Percentiles rank a stretch among this genome's conserved stretches.
These are phyloP conservation scores for Lecanoromycetidae sp. DNA, from an alignment of 2,329 filamentous ascomycete species.

Conservation along the genomic window DNA sequence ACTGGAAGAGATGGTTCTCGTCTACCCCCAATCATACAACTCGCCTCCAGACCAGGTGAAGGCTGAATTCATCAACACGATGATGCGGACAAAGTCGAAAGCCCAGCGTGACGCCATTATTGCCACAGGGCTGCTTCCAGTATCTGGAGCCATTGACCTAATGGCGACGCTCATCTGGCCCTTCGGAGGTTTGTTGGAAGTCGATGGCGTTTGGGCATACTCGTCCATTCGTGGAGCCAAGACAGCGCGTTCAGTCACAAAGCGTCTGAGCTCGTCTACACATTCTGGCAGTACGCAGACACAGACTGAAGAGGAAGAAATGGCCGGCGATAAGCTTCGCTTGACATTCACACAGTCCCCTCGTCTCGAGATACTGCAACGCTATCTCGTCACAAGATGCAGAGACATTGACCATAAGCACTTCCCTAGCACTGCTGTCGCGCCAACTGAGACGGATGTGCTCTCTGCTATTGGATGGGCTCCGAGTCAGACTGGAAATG, in stretches of 20 bases:
- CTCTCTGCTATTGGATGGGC: constrained; percentile 34
- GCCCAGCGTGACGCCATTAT: constrained; percentile 33
- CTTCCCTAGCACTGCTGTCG: constrained; percentile 24
- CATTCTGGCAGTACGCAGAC: constrained; percentile 2
- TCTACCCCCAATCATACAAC: constrained; percentile 27
- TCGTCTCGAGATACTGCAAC: constrained; percentile 27
- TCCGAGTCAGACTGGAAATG: constrained; percentile 25
- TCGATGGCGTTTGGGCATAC: constrained; percentile 25
- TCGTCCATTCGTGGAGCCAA: constrained; percentile 29
- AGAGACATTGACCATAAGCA: constrained; percentile 26
- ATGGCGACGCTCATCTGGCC: constrained; percentile 23
- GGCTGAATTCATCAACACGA: constrained; percentile 31
- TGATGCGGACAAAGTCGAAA: constrained; percentile 31
- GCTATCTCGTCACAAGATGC: constrained; percentile 31
- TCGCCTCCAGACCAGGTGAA: constrained; percentile 26
- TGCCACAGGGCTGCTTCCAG: constrained; percentile 32
- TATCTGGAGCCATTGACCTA: constrained; percentile 24
- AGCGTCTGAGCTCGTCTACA: constrained; percentile 24
- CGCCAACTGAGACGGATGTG: constrained; percentile 30
- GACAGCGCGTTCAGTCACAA: constrained; percentile 30
- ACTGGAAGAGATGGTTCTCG: constrained; percentile 31
- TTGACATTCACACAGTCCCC: constrained; percentile 28
- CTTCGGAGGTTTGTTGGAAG: constrained; percentile 25
- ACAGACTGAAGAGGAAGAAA: constrained; percentile 13
- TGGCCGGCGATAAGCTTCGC: constrained; percentile 25